Evolutionary conservation across 208 protist genomes (phyloP).

Genomic region (Leishmania aethiopica): DNA sequence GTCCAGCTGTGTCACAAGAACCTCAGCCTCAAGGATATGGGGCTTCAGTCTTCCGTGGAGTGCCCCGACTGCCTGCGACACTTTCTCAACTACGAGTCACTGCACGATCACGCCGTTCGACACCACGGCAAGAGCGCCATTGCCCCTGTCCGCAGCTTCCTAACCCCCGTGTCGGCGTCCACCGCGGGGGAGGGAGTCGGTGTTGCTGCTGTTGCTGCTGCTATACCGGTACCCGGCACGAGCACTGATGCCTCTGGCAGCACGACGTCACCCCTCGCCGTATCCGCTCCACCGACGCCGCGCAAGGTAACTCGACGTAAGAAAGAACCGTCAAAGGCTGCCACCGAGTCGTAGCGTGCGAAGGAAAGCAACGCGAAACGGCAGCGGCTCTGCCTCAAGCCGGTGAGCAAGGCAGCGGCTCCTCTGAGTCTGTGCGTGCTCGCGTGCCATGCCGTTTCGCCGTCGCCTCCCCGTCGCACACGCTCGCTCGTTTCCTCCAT

Average conservation of each 20-base stretch:
- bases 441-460: not conserved
- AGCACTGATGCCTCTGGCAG: constrained; percentile 1
- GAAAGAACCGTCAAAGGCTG: not conserved
- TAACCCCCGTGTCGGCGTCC: constrained; percentile 6
- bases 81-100: constrained; percentile 62
- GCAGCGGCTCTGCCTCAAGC: not conserved
- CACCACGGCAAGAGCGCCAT: constrained; percentile 74
- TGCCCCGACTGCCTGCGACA: constrained; percentile 64
- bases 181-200: not conserved
- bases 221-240: not conserved
- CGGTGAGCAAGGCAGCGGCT: too few relatives aligned
- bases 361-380: not conserved
- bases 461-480: not conserved
- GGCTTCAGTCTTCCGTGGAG: constrained; percentile 40
- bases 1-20: constrained; percentile 67
- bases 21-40: constrained; percentile 46
- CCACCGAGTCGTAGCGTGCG: not conserved
- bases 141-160: constrained; percentile 44
- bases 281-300: constrained; percentile 11
- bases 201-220: not conserved
- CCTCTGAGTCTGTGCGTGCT: not conserved
- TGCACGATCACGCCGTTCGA: constrained; percentile 64
- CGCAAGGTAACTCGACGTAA: constrained; percentile 35
- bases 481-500: too few relatives aligned
- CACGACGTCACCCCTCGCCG: not conserved